These are phyloP conservation scores for Protomyces lactucae-debilis DNA, from an alignment of 1,139 yeast genomes.

Conservation along the genomic window DNA sequence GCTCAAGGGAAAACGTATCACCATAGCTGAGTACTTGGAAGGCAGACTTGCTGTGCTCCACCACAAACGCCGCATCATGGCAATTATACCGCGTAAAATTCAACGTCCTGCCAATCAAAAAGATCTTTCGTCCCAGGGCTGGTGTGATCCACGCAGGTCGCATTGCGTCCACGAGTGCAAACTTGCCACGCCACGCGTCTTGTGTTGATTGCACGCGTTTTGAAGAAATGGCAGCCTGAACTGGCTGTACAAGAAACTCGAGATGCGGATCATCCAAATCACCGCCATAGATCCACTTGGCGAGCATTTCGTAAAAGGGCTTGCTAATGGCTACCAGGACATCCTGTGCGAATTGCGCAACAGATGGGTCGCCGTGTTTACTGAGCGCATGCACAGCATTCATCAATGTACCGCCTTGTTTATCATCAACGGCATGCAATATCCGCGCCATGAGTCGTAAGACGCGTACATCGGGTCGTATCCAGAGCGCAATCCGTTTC, in stretches of 20 bases:
- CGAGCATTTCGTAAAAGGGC: conserved; percentile 61
- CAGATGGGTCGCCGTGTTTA: conserved; percentile 58
- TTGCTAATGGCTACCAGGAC: conserved; percentile 50
- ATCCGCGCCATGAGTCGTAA: conserved; percentile 53
- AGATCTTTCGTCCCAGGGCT: conserved; percentile 52
- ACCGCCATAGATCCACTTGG: conserved; percentile 68
- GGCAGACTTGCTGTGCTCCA: conserved; percentile 41
- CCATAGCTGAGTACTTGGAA: conserved; percentile 30
- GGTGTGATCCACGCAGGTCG: conserved; percentile 58
- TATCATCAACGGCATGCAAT: conserved; percentile 41
- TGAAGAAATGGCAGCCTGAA: conserved; percentile 7
- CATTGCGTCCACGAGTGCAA: conserved; percentile 40
- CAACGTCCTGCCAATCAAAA: conserved; percentile 74
- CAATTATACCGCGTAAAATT: conserved; percentile 64
- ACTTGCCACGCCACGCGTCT: conserved; percentile 38
- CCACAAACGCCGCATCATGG: conserved; percentile 56
- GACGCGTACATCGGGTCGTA: conserved; percentile 51
- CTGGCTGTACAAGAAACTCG: conserved; percentile 63
- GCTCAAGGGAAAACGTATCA: conserved; percentile 43
- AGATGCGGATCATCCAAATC: conserved; percentile 51
- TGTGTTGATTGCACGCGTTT: conserved; percentile 28
- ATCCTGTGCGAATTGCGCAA: conserved; percentile 45
- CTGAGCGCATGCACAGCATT: conserved; percentile 51
- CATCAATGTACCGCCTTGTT: conserved; percentile 53
- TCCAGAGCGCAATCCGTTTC: conserved; percentile 45